Conservation (phyloP, 192 early-diverging fungal species). For the Cladochytrium replicatum region DNA sequence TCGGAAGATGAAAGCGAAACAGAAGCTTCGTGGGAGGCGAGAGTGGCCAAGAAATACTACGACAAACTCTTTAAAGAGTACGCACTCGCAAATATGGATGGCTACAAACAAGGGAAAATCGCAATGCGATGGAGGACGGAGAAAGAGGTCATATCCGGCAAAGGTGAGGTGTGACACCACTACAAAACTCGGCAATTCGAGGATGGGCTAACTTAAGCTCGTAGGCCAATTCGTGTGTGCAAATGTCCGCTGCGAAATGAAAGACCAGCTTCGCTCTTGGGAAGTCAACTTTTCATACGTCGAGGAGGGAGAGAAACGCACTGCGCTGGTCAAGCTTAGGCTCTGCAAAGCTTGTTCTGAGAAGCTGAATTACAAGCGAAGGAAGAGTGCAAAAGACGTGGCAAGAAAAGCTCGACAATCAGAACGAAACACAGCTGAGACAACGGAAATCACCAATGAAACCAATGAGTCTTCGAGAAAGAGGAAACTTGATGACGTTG, state of each 20-base stretch:
- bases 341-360: constrained; percentile 60
- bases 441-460: constrained; percentile 6
- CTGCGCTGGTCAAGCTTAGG: constrained; percentile 72
- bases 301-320: constrained; percentile 61
- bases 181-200: neutral
- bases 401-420: neutral
- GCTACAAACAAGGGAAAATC: constrained; percentile 62
- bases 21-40: constrained; percentile 53
- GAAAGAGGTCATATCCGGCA: constrained; percentile 54
- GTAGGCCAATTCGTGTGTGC: constrained; percentile 66
- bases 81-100: constrained; percentile 57
- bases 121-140: constrained; percentile 65
- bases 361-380: constrained; percentile 58
- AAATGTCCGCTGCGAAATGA: constrained; percentile 31
- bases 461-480: constrained; percentile 14
- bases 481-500: constrained; percentile 6
- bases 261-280: constrained; percentile 54
- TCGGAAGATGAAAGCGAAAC: constrained; percentile 33
- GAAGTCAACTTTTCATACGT: constrained; percentile 80
- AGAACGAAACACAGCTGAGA: neutral
- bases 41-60: constrained; percentile 78
- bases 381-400: constrained; percentile 5
- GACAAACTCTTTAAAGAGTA: constrained; percentile 81
- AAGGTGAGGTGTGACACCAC: constrained; percentile 32
- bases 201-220: neutral